Percentiles rank a stretch among this genome's conserved stretches.
Conservation (phyloP, 441 rosid species). For the Adansonia grandidieri region DNA sequence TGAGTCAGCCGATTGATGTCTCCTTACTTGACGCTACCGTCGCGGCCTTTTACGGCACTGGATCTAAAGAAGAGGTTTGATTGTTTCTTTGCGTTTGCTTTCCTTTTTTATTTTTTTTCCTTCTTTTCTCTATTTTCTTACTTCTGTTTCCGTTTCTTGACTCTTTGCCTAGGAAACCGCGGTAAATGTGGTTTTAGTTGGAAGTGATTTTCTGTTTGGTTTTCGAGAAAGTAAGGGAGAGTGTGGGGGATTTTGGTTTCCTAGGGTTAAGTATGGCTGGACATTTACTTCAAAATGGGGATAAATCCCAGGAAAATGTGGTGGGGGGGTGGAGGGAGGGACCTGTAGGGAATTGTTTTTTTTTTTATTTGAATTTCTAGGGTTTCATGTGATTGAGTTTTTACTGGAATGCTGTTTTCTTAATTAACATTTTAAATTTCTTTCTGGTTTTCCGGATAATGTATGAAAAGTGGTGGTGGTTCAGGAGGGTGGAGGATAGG, state of each 20-base stretch:
- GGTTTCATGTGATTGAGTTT: neutral
- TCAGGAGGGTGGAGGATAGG: neutral
- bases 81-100: slow-evolving; percentile 7
- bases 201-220: slow-evolving; percentile 21
- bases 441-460: slow-evolving; percentile 15
- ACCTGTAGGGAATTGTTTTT: neutral
- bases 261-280: slow-evolving; percentile 32
- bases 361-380: neutral
- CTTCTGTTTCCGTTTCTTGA: neutral
- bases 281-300: slow-evolving; percentile 6
- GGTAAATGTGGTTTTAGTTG: slow-evolving; percentile 7
- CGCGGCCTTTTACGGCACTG: slow-evolving; percentile 99
- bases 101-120: neutral
- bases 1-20: slow-evolving; percentile 97
- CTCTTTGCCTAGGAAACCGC: slow-evolving; percentile 14
- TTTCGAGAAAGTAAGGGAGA: slow-evolving; percentile 17
- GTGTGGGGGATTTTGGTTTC: slow-evolving; percentile 15
- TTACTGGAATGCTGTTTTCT: neutral
- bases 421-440: neutral
- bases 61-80: slow-evolving; percentile 99
- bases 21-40: slow-evolving; percentile 94
- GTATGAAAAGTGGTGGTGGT: neutral
- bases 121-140: neutral
- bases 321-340: neutral
- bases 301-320: neutral